Evolutionary conservation across 345 rosid genomes (phyloP).

Genomic region (Populus alba): DNA sequence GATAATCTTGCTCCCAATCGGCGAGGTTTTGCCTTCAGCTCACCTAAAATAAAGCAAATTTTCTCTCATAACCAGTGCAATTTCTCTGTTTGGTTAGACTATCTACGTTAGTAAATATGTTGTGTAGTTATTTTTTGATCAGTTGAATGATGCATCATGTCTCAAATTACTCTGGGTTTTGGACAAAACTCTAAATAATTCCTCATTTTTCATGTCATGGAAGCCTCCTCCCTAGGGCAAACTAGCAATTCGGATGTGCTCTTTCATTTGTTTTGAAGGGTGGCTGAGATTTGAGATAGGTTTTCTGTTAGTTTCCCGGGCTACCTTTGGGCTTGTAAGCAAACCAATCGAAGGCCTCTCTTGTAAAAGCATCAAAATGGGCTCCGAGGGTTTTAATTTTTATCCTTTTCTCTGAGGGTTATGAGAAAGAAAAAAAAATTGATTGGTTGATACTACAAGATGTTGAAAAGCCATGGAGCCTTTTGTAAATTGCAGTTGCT

Average conservation of each 20-base stretch:
- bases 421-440: no score
- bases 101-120: not conserved
- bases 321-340: not conserved
- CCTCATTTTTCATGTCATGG: not conserved
- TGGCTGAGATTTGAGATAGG: not conserved
- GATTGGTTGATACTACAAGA: no score
- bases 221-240: not conserved
- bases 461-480: no score
- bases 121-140: not conserved
- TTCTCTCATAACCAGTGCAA: not conserved
- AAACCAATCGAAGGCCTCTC: not conserved
- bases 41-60: not conserved
- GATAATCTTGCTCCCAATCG: not conserved
- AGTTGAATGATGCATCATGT: not conserved
- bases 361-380: not conserved
- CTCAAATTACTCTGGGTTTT: not conserved
- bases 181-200: not conserved
- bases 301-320: not conserved
- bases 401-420: not conserved
- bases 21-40: not conserved
- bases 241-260: not conserved
- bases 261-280: not conserved
- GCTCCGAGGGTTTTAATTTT: not conserved
- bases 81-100: not conserved
- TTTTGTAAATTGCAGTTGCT: no score